Base-by-base conservation (phyloP, 345 rosid species). In the Rhizophora apiculata region DNA sequence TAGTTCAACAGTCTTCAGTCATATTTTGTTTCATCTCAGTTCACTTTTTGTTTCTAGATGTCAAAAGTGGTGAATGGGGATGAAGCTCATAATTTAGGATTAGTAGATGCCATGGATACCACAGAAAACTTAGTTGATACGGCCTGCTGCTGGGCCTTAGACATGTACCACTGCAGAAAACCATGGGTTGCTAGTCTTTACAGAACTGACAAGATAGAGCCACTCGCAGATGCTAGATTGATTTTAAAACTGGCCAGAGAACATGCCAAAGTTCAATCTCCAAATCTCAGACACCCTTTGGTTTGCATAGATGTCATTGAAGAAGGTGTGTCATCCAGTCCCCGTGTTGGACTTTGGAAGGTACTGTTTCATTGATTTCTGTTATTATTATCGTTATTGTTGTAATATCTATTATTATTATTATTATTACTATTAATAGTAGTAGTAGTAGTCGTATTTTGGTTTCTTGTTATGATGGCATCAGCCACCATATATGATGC, bases 261-360 rank as follows among this genome's bases (percentile, higher is more conserved):
- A 22, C 18, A 5, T 63, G 39, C 22, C 21, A 62, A 37, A 16
- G 60, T 29, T 37, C 37, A 26, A 8, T 36, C 53, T 13, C 72
- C 39, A 8, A 68, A 57, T 56, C 63, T 68, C 11, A 13, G 27
- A 39, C 71, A 68, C 63, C 71, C 53, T 18, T 36, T 57, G 48
- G 63, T 68, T 55, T 68, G 63, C 51, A 22, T 57, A 36, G 71
- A 56, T 58, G 71, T 68, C 63, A 58, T 68, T 36, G 71, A 68
- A 36, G 36, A 68, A 6, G 71, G 63, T 39, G 11, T 68, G 6
- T 37, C 58, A 4, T 55, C 22, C 24, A 27, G 71, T 58, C 71
- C 63, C 0, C 37, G 36, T 18, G 62, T 51, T 55, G 71, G 63
- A 57, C 71, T 68, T 0, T 68, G 22, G 54, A 68, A 68, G 71